A percentile compares a stretch with the other conserved stretches of the same genome.
Evolutionary conservation across 106 monocot genomes (phyloP).

Genomic region (Platanthera zijinensis): DNA sequence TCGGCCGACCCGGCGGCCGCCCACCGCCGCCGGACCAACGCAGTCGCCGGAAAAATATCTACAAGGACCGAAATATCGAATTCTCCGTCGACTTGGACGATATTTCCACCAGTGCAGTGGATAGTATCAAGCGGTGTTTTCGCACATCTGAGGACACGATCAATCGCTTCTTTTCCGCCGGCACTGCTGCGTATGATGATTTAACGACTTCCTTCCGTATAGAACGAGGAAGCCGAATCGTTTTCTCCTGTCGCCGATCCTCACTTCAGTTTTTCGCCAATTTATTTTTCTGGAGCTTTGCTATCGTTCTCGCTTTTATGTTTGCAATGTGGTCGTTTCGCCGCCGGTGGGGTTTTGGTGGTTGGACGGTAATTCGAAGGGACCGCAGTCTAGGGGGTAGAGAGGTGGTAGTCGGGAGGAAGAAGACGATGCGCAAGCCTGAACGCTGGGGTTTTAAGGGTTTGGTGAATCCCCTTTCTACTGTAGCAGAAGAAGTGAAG

Average conservation of each 20-base stretch:
- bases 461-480: slow-evolving; percentile 29
- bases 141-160: slow-evolving; percentile 19
- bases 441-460: slow-evolving; percentile 14
- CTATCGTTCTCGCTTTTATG: slow-evolving; percentile 22
- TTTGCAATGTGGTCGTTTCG: slow-evolving; percentile 16
- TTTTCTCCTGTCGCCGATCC: slow-evolving; percentile 65
- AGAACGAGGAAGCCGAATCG: slow-evolving; percentile 33
- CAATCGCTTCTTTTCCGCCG: slow-evolving; percentile 33
- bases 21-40: background rate
- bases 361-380: slow-evolving; percentile 31
- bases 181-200: slow-evolving; percentile 50
- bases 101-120: slow-evolving; percentile 18
- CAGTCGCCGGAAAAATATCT: slow-evolving; percentile 4
- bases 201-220: slow-evolving; percentile 41
- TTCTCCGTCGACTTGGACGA: slow-evolving; percentile 33
- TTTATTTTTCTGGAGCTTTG: slow-evolving; percentile 31
- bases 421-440: slow-evolving; percentile 5
- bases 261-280: slow-evolving; percentile 48
- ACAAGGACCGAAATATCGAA: slow-evolving; percentile 18
- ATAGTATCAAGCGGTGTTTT: slow-evolving; percentile 8
- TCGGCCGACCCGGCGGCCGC: background rate
- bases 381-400: slow-evolving; percentile 87
- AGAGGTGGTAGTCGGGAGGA: slow-evolving; percentile 75
- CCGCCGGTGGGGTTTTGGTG: slow-evolving; percentile 13
- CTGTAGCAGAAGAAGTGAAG: slow-evolving; percentile 7